Evolutionary conservation across 495 filamentous ascomycete species (phyloP).

Genomic region (Penicillium samsonianum): DNA sequence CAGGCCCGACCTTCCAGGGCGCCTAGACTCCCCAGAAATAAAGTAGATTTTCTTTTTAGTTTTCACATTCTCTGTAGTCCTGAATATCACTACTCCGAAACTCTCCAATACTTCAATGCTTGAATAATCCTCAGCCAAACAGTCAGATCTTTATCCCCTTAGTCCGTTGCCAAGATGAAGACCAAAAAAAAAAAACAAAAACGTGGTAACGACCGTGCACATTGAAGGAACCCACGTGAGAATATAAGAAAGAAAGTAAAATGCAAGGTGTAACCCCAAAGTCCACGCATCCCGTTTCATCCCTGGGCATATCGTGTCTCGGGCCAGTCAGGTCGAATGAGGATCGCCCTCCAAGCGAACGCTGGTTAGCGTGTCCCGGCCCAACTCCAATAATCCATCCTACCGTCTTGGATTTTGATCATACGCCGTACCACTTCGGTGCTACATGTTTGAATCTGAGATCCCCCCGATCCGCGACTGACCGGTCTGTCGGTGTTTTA

Average conservation of each 20-base stretch:
- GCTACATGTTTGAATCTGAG: conserved; percentile 11
- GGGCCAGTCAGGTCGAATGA: conserved; percentile 23
- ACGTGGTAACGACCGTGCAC: conserved; percentile 18
- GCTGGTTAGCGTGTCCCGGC: conserved; percentile 13
- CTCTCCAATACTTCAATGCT: not conserved
- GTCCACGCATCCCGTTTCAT: conserved; percentile 20
- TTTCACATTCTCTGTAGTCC: not conserved
- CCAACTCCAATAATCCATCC: conserved; percentile 15
- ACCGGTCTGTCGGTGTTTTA: conserved; percentile 9
- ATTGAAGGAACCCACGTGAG: conserved; percentile 22
- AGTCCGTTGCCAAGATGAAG: conserved; percentile 30
- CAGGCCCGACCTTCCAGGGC: not conserved
- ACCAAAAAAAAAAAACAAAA: conserved; percentile 10
- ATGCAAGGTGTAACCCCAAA: conserved; percentile 24
- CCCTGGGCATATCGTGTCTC: conserved; percentile 21
- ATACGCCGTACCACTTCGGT: conserved; percentile 12
- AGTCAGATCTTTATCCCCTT: conserved; percentile 39
- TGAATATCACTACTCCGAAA: not conserved
- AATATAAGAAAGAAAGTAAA: conserved; percentile 8
- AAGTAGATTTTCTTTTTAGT: not conserved
- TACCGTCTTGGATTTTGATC: conserved; percentile 3
- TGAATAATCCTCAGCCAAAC: too few species aligned
- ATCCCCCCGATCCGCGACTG: conserved; percentile 10
- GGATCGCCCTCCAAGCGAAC: conserved; percentile 13
- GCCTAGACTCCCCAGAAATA: not conserved